These are phyloP conservation scores for Trametes maxima DNA, from an alignment of 768 basidiomycete species.

Conservation along the genomic window DNA sequence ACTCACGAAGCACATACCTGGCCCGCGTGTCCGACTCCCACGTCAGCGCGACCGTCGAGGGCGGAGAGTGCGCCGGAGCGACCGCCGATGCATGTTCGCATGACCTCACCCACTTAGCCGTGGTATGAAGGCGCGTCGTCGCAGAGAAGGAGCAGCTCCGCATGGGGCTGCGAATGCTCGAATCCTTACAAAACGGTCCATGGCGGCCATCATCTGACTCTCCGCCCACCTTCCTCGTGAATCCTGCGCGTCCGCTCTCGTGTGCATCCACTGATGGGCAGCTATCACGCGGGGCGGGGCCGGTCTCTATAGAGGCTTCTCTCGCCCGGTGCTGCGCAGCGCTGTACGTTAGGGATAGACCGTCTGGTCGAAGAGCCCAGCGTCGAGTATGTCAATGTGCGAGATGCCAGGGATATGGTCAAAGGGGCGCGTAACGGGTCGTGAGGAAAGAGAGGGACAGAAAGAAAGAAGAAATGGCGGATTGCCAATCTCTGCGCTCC, in stretches of 20 bases:
- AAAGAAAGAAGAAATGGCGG: too few species aligned
- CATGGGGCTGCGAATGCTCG: not conserved
- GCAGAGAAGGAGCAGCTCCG: not conserved
- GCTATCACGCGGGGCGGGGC: constrained; percentile 8
- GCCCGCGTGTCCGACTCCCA: not conserved
- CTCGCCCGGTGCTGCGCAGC: too few species aligned
- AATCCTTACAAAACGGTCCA: not conserved
- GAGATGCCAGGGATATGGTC: too few species aligned
- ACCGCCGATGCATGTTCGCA: not conserved
- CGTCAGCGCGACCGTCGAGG: not conserved
- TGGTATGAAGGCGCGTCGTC: not conserved
- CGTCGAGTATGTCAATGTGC: too few species aligned
- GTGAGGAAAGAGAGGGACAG: too few species aligned
- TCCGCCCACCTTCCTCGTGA: not conserved
- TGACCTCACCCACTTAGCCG: not conserved
- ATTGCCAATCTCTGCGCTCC: too few species aligned
- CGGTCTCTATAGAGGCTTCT: not conserved
- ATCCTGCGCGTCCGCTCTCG: not conserved
- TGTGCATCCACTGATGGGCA: constrained; percentile 13
- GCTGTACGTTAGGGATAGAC: too few species aligned
- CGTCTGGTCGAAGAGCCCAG: too few species aligned
- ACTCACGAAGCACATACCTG: not conserved
- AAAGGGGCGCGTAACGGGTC: too few species aligned
- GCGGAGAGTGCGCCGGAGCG: not conserved
- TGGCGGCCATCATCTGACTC: constrained; percentile 13